Evolutionary conservation across 345 rosid species (phyloP).

Genomic region (Streptanthus diversifolius): DNA sequence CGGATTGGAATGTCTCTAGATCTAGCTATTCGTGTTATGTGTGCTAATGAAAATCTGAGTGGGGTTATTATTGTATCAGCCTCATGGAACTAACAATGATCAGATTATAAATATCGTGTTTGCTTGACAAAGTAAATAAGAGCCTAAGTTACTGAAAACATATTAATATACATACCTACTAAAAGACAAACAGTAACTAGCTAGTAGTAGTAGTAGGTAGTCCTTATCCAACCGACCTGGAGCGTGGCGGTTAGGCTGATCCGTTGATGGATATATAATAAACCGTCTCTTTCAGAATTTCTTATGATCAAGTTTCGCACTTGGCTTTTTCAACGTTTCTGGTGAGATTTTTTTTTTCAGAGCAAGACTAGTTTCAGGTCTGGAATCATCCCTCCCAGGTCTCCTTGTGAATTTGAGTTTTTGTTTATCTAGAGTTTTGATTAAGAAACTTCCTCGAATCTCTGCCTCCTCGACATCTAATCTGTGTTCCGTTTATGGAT

Average conservation of each 20-base stretch:
- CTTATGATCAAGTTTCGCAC: slow-evolving; percentile 6
- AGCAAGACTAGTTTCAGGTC: not conserved
- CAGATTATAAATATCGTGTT: not conserved
- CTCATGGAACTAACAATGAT: no score
- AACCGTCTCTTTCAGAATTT: slow-evolving; percentile 7
- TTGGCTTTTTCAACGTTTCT: not conserved
- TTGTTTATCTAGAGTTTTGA: not conserved
- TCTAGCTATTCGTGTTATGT: not conserved
- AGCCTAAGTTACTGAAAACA: not conserved
- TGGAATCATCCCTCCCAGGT: not conserved
- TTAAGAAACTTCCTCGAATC: not conserved
- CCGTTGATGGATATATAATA: not conserved
- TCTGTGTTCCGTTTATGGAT: not conserved
- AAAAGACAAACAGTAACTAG: no score
- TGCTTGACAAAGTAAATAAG: not conserved
- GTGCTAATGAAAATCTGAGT: not conserved
- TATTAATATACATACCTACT: no score
- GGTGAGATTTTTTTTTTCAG: not conserved
- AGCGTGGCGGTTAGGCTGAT: not conserved
- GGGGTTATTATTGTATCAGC: no score
- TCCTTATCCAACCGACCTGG: not conserved
- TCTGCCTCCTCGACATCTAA: not conserved
- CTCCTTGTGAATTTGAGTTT: not conserved
- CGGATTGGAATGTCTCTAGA: not conserved
- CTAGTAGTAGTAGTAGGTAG: not conserved